Evolutionary conservation across 2,329 filamentous ascomycete genomes (phyloP), one percentile per base, ranked within the genome.

Genomic region (Nemania sp.): DNA sequence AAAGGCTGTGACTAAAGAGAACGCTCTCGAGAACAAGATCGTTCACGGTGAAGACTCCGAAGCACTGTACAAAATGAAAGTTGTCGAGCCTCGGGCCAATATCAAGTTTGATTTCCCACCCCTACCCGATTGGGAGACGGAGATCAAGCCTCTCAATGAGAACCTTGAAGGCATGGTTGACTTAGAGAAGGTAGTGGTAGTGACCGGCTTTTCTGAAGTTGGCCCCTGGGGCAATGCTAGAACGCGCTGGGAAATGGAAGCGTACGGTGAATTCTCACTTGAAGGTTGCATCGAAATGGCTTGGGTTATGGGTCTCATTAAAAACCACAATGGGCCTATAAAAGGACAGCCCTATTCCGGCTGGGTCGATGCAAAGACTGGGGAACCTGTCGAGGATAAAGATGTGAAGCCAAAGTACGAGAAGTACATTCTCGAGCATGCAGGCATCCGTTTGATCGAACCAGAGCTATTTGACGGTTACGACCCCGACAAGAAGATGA

Each of bases 261-360:
- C 94, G 1, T 86, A 92, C 63, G 94, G 94, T 70, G 84, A 96
- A 69, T 99, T 99, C 78, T 97, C 94, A 7, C 84, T 99, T 12
- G 95, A 99, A 74, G 94, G 94, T 24, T 97, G 94, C 68, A 88
- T 99, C 56, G 94, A 99, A 75, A 99, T 99, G 94, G 92, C 94
- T 26, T 99, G 94, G 94, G 91, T 99, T 73, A 99, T 97, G 93
- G 94, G 94, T 69, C 85, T 97, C 56, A 97, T 99, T 79, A 97
- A 93, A 81, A 96, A 99, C 74, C 90, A 96, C 79, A 97, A 97
- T 65, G 94, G 94, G 15, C 86, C 88, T 26, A 84, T 99, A 72
- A 99, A 99, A 79, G 94, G 94, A 71, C 89, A 96, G 77, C 89
- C 89, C 61, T 97, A 99, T 77, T 91, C 93, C 63, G 94, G 94